Percentiles rank a stretch among this genome's conserved stretches.
These are phyloP conservation scores for Pseudogymnoascus sp. DNA, from an alignment of 2,329 filamentous ascomycete genomes.

Conservation along the genomic window DNA sequence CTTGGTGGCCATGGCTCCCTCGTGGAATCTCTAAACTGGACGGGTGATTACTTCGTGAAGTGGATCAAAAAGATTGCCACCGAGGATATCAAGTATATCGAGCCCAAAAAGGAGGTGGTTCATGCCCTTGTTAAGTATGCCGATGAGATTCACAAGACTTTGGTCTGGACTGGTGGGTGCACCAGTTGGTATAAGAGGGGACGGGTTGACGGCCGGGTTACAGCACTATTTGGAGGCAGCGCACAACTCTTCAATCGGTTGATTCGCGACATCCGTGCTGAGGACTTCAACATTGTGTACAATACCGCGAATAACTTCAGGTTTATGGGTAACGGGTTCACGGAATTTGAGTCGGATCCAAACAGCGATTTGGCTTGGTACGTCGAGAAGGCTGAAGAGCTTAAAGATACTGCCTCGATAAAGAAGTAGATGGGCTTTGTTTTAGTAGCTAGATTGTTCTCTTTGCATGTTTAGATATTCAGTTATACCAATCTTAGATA, in stretches of 20 bases:
- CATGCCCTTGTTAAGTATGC: conserved; percentile 33
- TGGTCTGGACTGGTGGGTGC: conserved; percentile 32
- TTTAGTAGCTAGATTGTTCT: neutral
- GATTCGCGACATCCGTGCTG: conserved; percentile 33
- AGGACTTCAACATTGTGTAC: conserved; percentile 41
- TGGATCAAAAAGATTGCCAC: conserved; percentile 27
- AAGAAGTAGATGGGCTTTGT: neutral
- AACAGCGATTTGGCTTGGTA: conserved; percentile 25
- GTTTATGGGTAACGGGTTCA: conserved; percentile 42
- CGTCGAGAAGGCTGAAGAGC: conserved; percentile 8
- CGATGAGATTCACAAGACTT: conserved; percentile 35
- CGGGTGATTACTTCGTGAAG: conserved; percentile 27
- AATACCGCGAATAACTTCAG: conserved; percentile 35
- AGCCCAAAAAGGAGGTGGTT: conserved; percentile 29
- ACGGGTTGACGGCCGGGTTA: conserved; percentile 34
- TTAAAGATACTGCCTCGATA: neutral
- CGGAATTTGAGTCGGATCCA: conserved; percentile 21
- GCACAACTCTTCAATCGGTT: conserved; percentile 31
- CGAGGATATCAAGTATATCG: conserved; percentile 28
- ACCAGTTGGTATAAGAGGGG: conserved; percentile 41
- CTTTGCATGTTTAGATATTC: neutral
- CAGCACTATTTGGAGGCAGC: conserved; percentile 37
- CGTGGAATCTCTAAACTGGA: conserved; percentile 25
- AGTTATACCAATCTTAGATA: neutral
- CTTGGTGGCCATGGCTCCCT: conserved; percentile 22